Base-by-base conservation (phyloP, 345 rosid genomes). In the Pseudoturritis turrita region DNA sequence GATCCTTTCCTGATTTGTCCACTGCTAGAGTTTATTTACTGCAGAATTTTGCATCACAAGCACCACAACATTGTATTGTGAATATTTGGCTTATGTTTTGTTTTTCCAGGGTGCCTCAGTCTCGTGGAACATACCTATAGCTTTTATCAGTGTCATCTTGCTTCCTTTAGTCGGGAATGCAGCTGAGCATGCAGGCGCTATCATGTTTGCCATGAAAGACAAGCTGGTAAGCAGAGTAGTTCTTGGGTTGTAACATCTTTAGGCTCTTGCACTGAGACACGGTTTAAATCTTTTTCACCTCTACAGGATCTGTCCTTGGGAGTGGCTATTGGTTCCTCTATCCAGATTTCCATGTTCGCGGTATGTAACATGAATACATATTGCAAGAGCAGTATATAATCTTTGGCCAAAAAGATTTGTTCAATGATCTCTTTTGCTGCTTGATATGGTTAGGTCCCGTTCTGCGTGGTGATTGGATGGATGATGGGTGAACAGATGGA, bases 91-190 rank as follows among this genome's bases (percentile, higher is more conserved):
- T 36, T n/a, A n/a, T 47, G 68, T 10, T 11, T 53, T 37, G 5
- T 25, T 50, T 35, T 35, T 65, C 56, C 68, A 94, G 97, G 99
- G 96, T 68, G 85, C 97, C 10, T 95, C 97, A 7, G 73, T 60
- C 41, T 76, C 96, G 22, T 88, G 96, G 93, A 75, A 82, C 44
- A 81, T 95, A 29, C 96, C 97, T 14, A 79, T 95, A 72, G 66
- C 99, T 11, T 95, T 95, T 80, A 95, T 95, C 75, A 89, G 99
- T 70, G 90, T 87, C 23, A 91, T 91, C 70, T 79, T 95, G 82
- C 99, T 95, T 67, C 99, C 99, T 52, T 89, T 95, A 53, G 97
- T 95, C 39, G 99, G 99, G 52, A 95, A 95, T 46, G 99, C 99
- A 46, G 97, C 99, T 2, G 99, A 95, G 81, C 99, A 91, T 71